Evolutionary conservation across 371 early-diverging fungal species (phyloP).

Genomic region (Mortierella sp.): DNA sequence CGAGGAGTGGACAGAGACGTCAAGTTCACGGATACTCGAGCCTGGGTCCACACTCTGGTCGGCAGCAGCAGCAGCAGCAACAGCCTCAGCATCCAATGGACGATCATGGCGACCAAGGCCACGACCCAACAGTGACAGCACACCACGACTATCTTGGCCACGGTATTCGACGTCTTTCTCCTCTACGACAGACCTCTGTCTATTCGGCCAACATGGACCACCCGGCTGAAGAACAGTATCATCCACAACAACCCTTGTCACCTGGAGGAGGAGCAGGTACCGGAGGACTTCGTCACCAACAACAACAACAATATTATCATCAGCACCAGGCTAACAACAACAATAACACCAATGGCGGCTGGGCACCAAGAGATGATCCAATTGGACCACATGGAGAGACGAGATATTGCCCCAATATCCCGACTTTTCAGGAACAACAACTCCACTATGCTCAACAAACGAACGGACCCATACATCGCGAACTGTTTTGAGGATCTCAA

Average conservation of each 20-base stretch:
- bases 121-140: constrained; percentile 15
- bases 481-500: constrained; percentile 15
- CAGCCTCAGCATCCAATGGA: constrained; percentile 17
- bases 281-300: not conserved
- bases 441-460: constrained; percentile 41
- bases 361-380: constrained; percentile 22
- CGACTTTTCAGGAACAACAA: constrained; percentile 46
- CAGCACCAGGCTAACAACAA: not conserved
- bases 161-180: constrained; percentile 38
- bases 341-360: not conserved
- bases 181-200: constrained; percentile 24
- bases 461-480: constrained; percentile 24
- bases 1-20: constrained; percentile 20
- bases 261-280: not conserved
- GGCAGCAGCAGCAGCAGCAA: constrained; percentile 14
- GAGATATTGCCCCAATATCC: constrained; percentile 16
- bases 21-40: constrained; percentile 32
- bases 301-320: constrained; percentile 11
- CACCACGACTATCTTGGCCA: constrained; percentile 21
- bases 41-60: constrained; percentile 29
- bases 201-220: constrained; percentile 12
- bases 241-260: not conserved
- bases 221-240: not conserved
- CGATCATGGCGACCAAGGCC: constrained; percentile 12
- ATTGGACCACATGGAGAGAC: constrained; percentile 43